Evolutionary conservation across 352 stramenopile species (phyloP).

Genomic region (Pythium monospermum): DNA sequence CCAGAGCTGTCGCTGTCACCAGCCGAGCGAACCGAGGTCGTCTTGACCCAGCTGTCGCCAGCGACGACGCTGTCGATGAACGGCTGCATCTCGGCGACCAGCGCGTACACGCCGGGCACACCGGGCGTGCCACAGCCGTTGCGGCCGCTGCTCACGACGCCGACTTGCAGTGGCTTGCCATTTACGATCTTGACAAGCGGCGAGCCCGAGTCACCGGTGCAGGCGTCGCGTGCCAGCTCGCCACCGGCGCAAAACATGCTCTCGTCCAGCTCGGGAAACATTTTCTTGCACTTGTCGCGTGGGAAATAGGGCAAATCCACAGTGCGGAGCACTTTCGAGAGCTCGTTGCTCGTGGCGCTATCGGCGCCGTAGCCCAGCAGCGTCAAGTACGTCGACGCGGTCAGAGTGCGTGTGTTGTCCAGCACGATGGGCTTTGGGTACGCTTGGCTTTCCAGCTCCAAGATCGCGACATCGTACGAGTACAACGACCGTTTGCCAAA

Average conservation of each 20-base stretch:
- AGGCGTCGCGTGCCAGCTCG: slow-evolving; percentile 28
- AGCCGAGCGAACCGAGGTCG: too few species aligned
- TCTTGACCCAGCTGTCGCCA: slow-evolving; percentile 25
- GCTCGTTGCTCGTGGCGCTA: slow-evolving; percentile 17
- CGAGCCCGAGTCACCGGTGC: slow-evolving; percentile 37
- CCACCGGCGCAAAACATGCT: slow-evolving; percentile 42
- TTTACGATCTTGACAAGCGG: slow-evolving; percentile 24
- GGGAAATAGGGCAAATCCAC: slow-evolving; percentile 29
- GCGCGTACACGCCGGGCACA: slow-evolving; percentile 30
- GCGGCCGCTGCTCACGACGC: slow-evolving; percentile 35
- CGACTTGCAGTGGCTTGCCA: slow-evolving; percentile 24
- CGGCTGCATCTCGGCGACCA: slow-evolving; percentile 20
- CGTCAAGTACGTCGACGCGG: slow-evolving; percentile 23
- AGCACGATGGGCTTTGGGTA: slow-evolving; percentile 27
- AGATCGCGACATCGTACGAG: slow-evolving; percentile 35
- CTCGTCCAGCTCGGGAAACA: slow-evolving; percentile 30
- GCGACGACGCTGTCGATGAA: slow-evolving; percentile 28
- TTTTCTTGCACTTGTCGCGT: slow-evolving; percentile 19
- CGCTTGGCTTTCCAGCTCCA: slow-evolving; percentile 31
- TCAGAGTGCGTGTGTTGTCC: slow-evolving; percentile 23
- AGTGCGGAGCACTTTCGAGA: slow-evolving; percentile 24
- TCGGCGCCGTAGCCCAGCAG: slow-evolving; percentile 31
- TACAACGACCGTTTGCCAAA: slow-evolving; percentile 26
- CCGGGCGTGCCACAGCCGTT: slow-evolving; percentile 32
- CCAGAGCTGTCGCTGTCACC: too few species aligned